Percentiles rank a stretch among this genome's conserved stretches.
These are phyloP conservation scores for Crithidia fasciculata DNA, from an alignment of 208 protist species.

Conservation along the genomic window DNA sequence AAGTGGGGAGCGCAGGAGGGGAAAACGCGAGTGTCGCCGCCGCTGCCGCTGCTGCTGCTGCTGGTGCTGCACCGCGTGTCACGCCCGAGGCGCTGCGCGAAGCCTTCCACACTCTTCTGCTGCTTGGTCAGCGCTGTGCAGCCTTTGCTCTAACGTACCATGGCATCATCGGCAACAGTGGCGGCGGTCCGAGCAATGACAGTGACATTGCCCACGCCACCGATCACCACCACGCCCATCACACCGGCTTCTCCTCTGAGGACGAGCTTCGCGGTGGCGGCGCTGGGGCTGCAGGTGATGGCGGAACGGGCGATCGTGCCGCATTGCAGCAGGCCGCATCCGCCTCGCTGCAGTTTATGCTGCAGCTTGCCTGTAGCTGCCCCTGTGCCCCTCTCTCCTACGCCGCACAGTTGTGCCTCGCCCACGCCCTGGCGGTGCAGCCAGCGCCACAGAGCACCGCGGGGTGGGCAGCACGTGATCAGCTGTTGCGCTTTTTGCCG, in stretches of 20 bases:
- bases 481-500: conserved; percentile 33
- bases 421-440: conserved; percentile 39
- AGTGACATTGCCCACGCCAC: background rate
- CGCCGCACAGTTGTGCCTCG: conserved; percentile 70
- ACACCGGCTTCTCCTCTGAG: conserved; percentile 4
- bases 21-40: background rate
- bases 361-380: conserved; percentile 72
- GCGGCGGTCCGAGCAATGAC: background rate
- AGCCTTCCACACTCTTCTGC: conserved; percentile 33
- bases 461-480: conserved; percentile 18
- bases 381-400: conserved; percentile 61
- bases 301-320: background rate
- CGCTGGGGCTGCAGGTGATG: background rate
- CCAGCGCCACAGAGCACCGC: conserved; percentile 12
- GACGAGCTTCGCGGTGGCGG: background rate
- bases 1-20: background rate
- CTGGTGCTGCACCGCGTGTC: conserved; percentile 8
- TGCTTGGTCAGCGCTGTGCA: conserved; percentile 39
- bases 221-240: background rate
- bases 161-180: conserved; percentile 19
- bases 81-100: conserved; percentile 29
- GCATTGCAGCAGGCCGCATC: conserved; percentile 41
- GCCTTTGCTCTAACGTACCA: conserved; percentile 28
- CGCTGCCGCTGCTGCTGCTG: background rate
- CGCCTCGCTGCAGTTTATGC: conserved; percentile 51